Base-by-base conservation (phyloP, 352 stramenopile genomes). In the Pythium sp. region DNA sequence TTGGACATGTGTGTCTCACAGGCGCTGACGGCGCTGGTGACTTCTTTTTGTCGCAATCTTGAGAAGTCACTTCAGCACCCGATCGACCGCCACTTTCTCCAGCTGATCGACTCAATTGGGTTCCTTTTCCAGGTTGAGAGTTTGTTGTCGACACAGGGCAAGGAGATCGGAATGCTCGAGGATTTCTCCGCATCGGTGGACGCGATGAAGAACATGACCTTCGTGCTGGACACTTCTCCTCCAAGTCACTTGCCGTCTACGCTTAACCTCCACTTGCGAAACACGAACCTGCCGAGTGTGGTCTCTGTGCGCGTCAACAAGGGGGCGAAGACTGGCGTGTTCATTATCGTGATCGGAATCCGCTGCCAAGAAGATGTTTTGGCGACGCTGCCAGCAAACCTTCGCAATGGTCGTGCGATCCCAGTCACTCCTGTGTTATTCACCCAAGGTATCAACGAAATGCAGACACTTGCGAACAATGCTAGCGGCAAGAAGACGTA, bases 101-200 rank as follows among this genome's bases (percentile, higher is more conserved):
- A 82, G 12, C 68, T 89, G 5, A 78, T 93, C 58, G 77, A 88
- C 49, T 80, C 79, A 14, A 82, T 93, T 36, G 86, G 86, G 3
- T 95, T 94, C 67, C 67, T 95, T 12, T 93, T 92, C 68, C 86
- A 95, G 63, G 79, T 98, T 34, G 95, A 99, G 73, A 97, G 93
- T 22, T 67, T 99, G 56, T 70, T 99, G 22, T 98, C 87, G 61
- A 97, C 96, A 22, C 92, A 97, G 20, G 95, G 95, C 49, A 98
- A 98, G 70, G 97, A 99, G 71, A 81, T 97, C 41, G 92, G 90
- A n/a, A 98, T 99, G 97, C 78, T 99, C 3, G 82, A 96, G 69
- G 92, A 98, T 69, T 90, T 97, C 46, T 87, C 81, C 6, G 87
- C 82, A 14, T 88, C 90, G 0, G 80, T 92, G 1, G 79, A 95